A percentile compares a stretch with the other conserved stretches of the same genome.
These are phyloP conservation scores for Cercospora citrullina DNA, from an alignment of 2,329 filamentous ascomycete species.

Conservation along the genomic window DNA sequence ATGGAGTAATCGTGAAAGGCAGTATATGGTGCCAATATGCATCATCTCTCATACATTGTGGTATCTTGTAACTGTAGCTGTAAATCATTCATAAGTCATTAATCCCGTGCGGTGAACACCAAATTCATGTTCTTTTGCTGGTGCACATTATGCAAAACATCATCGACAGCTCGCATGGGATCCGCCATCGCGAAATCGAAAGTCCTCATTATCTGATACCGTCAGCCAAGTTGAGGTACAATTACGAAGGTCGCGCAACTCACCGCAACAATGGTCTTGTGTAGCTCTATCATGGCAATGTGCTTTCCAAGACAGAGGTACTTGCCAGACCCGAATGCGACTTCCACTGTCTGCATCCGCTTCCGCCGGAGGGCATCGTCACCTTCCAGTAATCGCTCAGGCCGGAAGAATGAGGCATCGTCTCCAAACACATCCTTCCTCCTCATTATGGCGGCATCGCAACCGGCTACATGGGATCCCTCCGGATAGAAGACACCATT, in stretches of 20 bases:
- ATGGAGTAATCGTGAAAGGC: neutral
- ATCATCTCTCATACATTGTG: neutral
- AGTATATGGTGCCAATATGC: neutral
- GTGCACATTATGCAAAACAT: constrained; percentile 23
- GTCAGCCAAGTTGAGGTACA: constrained; percentile 2
- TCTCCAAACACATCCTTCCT: constrained; percentile 43
- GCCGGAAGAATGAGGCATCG: constrained; percentile 49
- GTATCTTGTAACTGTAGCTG: neutral
- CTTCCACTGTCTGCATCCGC: constrained; percentile 46
- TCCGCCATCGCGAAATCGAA: constrained; percentile 29
- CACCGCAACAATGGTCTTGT: constrained; percentile 54
- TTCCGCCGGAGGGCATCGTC: constrained; percentile 38
- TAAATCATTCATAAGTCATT: constrained; percentile 5
- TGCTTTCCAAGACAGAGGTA: constrained; percentile 51
- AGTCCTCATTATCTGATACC: constrained; percentile 20
- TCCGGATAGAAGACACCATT: constrained; percentile 47
- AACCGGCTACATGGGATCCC: constrained; percentile 50
- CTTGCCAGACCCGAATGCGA: constrained; percentile 50
- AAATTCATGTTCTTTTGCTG: constrained; percentile 26
- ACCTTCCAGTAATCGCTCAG: constrained; percentile 53
- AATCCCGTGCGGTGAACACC: constrained; percentile 14
- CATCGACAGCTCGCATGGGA: constrained; percentile 24
- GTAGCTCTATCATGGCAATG: constrained; percentile 52
- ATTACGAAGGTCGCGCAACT: constrained; percentile 9
- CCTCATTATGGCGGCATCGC: constrained; percentile 45